Percentiles rank a stretch among this genome's conserved stretches.
Evolutionary conservation across 2,329 filamentous ascomycete genomes (phyloP).

Genomic region (Penicillium paneum): DNA sequence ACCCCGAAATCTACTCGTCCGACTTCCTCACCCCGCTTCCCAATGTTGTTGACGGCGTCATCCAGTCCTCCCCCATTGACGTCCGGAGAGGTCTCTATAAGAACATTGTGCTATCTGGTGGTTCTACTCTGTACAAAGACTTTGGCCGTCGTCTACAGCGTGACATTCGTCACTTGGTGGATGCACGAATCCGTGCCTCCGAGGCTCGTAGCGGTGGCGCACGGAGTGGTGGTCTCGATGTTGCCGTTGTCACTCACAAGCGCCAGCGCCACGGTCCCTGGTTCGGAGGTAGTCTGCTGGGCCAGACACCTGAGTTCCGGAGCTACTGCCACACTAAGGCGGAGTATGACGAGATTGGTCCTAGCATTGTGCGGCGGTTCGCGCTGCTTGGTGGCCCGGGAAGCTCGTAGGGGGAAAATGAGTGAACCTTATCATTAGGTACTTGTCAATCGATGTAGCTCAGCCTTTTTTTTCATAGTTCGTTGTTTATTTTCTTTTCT

Average conservation of each 20-base stretch:
- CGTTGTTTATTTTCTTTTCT: slow-evolving; percentile 14
- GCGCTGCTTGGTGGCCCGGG: slow-evolving; percentile 89
- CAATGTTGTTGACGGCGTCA: slow-evolving; percentile 90
- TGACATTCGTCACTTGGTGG: slow-evolving; percentile 94
- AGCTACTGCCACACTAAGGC: slow-evolving; percentile 96
- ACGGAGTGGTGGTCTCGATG: slow-evolving; percentile 88
- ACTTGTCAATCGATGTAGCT: slow-evolving; percentile 24
- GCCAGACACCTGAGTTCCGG: slow-evolving; percentile 96
- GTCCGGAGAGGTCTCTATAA: slow-evolving; percentile 97
- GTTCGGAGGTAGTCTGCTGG: slow-evolving; percentile 95
- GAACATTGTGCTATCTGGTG: slow-evolving; percentile 97
- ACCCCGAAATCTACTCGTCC: slow-evolving; percentile 98
- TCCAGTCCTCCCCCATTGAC: slow-evolving; percentile 96
- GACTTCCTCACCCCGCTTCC: slow-evolving; percentile 96
- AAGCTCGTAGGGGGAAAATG: slow-evolving; percentile 37
- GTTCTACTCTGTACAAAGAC: slow-evolving; percentile 97
- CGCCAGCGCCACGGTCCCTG: slow-evolving; percentile 94
- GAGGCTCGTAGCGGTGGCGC: slow-evolving; percentile 89
- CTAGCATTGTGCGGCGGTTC: slow-evolving; percentile 92
- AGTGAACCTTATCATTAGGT: slow-evolving; percentile 20
- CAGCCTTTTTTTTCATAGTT: slow-evolving; percentile 33
- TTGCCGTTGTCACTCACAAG: slow-evolving; percentile 97
- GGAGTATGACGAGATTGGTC: slow-evolving; percentile 91
- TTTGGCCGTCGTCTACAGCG: slow-evolving; percentile 94
- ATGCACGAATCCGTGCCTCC: slow-evolving; percentile 86